Evolutionary conservation across 2,329 filamentous ascomycete species (phyloP), one percentile per base, ranked within the genome.

Genomic region (Boeremia lycopersici): DNA sequence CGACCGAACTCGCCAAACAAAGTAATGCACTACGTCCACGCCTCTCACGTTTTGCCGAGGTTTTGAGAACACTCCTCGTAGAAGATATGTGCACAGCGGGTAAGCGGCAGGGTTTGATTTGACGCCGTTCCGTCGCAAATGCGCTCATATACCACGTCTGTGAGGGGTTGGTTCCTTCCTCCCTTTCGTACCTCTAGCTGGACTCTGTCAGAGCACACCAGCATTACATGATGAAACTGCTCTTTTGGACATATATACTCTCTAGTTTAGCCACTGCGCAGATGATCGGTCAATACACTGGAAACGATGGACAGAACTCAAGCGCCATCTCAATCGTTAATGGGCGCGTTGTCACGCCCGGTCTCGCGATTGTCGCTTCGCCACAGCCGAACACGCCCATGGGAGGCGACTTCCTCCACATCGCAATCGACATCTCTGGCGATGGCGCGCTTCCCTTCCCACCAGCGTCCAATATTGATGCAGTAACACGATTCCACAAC

Each of bases 271-370:
- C 57, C 5, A 42, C 57, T 36, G 70, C 64, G 49, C 69, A 73
- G 48, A 71, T 70, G 70, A 41, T 73, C 31, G 62, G 61, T 25
- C 58, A 52, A 36, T 61, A 67, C 53, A 60, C 59, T 23, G 62
- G 62, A 17, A 61, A 63, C 19, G 48, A 60, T 12, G 50, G 43
- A 1, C 61, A 62, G 6, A 66, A 69, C 40, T 65, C 63, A 19
- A 72, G 64, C 55, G 63, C 61, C 56, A 88, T 88, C 63, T 84
- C 82, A 17, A 81, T 85, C 46, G 74, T 84, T 19, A 84, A 84
- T 61, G 87, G 87, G 13, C 86, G 90, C 63, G 83, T 90, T 48
- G 89, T 83, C 65, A 90, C 87, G 0, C 87, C 87, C 0, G 87
- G 88, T 0, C 81, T 90, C 50, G 86, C 82, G 23, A 82, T 90